These are phyloP conservation scores for Apiosordaria backusii DNA, from an alignment of 495 filamentous ascomycete genomes.

Conservation along the genomic window DNA sequence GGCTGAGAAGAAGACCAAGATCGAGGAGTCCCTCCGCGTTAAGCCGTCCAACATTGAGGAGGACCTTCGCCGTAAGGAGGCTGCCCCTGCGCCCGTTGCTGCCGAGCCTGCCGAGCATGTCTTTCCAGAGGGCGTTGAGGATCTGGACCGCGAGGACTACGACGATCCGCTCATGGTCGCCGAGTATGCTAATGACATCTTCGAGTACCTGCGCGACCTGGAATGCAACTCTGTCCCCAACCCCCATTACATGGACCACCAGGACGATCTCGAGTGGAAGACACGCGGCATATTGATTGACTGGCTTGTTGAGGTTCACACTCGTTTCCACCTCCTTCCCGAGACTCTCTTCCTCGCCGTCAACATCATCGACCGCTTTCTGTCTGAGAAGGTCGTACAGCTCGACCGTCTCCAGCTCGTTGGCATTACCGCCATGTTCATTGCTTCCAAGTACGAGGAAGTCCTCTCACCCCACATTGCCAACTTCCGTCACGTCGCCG, in stretches of 20 bases:
- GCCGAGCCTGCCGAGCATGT: conserved; percentile 28
- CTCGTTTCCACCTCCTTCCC: conserved; percentile 92
- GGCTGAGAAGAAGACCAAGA: conserved; percentile 41
- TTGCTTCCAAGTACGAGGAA: conserved; percentile 98
- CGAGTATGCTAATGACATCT: conserved; percentile 95
- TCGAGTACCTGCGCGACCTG: conserved; percentile 88
- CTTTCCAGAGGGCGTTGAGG: conserved; percentile 51
- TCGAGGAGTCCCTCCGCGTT: conserved; percentile 29
- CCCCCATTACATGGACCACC: conserved; percentile 88
- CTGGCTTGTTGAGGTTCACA: conserved; percentile 98
- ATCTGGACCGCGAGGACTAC: conserved; percentile 80
- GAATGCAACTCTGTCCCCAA: conserved; percentile 83
- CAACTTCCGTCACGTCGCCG: conserved; percentile 95
- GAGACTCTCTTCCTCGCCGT: conserved; percentile 95
- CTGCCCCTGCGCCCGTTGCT: conserved; percentile 1
- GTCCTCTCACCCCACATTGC: conserved; percentile 93
- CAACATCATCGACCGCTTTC: conserved; percentile 97
- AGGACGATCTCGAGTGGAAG: conserved; percentile 95
- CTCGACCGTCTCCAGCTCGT: conserved; percentile 94
- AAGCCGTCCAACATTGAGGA: conserved; percentile 12
- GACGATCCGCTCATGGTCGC: conserved; percentile 97
- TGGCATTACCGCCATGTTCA: conserved; percentile 98
- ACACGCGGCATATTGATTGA: conserved; percentile 96
- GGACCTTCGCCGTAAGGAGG: not conserved
- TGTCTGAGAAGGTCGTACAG: conserved; percentile 88